Base-by-base conservation (phyloP, 1,139 yeast species). In the Saccharomyces hybrid region DNA sequence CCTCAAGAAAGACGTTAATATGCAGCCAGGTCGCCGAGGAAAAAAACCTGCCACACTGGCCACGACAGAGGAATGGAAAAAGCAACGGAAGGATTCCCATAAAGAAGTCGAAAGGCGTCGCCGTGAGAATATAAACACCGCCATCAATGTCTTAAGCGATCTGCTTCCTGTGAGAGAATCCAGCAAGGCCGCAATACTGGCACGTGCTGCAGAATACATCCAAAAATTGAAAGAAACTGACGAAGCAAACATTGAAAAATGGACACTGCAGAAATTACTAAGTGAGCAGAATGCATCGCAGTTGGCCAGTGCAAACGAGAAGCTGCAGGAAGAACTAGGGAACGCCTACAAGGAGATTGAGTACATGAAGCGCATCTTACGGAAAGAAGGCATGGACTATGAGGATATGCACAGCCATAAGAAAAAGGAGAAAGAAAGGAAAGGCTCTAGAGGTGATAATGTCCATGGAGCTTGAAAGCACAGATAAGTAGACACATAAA, bases 81-180 rank as follows among this genome's bases (percentile, higher is more conserved):
- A 81, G 61, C 81, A 82, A 68, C 82, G 97, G 63, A 84, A 88
- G 64, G 88, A 88, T 64, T 91, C 89, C 71, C 99, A 93, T 75
- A 93, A 93, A 72, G 99, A 95, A 73, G 99, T 93, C 31, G 99
- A 93, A 74, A 81, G 97, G 67, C 83, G 98, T 65, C 84, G 99
- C 68, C 83, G 99, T 65, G 97, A 93, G 68, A 83, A 86, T 51
- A 93, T 93, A 68, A 93, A 91, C 72, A 78, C 80, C 52, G 98
- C 98, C 11, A 91, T 93, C 68, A 85, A 84, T 64, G 90, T 85
- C 64, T 79, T 93, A 63, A 88, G 96, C 46, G 81, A 82, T 49
- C 75, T 72, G 42, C 83, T 93, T 54, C 98, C 98, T 16, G 85
- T 91, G 38, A 83, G 87, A 56, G 98, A 91, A 70, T 83, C 93